Evolutionary conservation across 495 filamentous ascomycete genomes (phyloP), one percentile per base, ranked within the genome.

Genomic region (Lichenothelia convexa): DNA sequence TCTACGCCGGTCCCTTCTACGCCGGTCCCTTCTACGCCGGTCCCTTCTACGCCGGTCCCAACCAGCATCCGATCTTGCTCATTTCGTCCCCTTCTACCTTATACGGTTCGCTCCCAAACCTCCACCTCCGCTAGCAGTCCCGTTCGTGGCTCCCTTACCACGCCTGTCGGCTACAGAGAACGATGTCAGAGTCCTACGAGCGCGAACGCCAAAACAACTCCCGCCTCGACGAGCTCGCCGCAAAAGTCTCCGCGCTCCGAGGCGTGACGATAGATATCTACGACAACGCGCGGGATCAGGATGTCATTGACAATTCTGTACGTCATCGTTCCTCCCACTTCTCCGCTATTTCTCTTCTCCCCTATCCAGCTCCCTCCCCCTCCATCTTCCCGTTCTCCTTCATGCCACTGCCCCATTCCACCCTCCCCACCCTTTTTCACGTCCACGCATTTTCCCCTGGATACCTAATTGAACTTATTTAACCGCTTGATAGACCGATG

Each of bases 251-350:
- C 30, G 82, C 84, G 22, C 69, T 97, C 35, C 85, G 86, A 49
- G 76, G 76, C 45, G 84, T 97, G n/a, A 97, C 89, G n/a, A 73
- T 94, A 30, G 82, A 95, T 60, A 97, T 97, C 53, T 92, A 94
- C 61, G 85, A 94, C 60, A 80, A 85, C 51, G 89, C 89, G 26
- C 69, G 81, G 26, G 71, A 78, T 48, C 86, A 93, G 49, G 71
- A 77, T 35, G 67, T 89, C 19, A 80, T 97, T 40, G 84, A 95
- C 54, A 68, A 71, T 46, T 82, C 80, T 30, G 84, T 92, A 70
- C 13, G 71, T 59, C 35, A 36, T 18, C 15, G 21, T 38, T 13
- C 16, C 20, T 9, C 31, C 20, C 37, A 1, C 34, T 35, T 31
- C 34, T 21, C 16, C 3, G 8, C 16, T 18, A 31, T n/a, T 18